Evolutionary conservation across 192 early-diverging fungal genomes (phyloP).

Genomic region (Backusella australiensis): DNA sequence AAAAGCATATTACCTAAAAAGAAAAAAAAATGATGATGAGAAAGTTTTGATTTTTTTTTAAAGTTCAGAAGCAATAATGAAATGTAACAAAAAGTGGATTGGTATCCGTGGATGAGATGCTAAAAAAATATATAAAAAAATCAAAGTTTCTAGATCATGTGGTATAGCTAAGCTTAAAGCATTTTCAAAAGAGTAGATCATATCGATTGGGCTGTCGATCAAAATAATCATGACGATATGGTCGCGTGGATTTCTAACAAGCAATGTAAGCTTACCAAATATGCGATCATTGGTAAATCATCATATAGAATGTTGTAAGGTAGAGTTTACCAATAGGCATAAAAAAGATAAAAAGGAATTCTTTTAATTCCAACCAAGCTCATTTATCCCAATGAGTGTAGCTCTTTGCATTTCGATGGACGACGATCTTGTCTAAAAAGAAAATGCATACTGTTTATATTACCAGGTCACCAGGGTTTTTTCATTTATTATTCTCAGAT

Average conservation of each 20-base stretch:
- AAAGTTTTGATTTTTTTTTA: not conserved
- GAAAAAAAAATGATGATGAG: not conserved
- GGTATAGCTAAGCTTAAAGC: not conserved
- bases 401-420: not conserved
- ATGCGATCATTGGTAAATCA: not conserved
- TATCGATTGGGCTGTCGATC: slow-evolving; percentile 4
- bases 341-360: not conserved
- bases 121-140: not conserved
- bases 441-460: not conserved
- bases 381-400: not conserved
- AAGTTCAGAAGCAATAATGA: not conserved
- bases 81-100: not conserved
- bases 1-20: not conserved
- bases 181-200: not conserved
- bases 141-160: not conserved
- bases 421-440: not conserved
- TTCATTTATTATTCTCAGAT: too few species aligned
- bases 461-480: not conserved
- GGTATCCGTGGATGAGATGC: not conserved
- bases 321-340: not conserved
- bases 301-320: too few species aligned
- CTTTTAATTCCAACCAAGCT: not conserved
- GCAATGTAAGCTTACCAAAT: not conserved
- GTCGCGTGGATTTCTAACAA: not conserved
- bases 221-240: not conserved